phyloP scores from a whole-genome alignment of 805 yeast genomes.

The Ogataea henricii region DNA sequence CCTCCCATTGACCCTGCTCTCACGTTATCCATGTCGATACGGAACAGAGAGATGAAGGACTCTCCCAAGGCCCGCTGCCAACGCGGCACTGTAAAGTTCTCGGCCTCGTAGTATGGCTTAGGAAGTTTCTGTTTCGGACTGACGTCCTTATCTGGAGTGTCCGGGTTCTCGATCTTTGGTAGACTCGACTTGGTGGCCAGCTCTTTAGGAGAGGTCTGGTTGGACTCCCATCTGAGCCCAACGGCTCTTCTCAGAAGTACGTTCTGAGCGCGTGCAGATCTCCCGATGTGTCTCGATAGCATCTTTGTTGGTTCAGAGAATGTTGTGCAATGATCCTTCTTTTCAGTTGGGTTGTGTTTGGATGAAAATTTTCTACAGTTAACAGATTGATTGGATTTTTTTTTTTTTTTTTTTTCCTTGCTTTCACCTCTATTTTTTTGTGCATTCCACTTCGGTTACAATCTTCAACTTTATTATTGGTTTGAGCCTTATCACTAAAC shows the following conservation, averaged over 20 bases:
- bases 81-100: slow-evolving; percentile 39
- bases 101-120: slow-evolving; percentile 33
- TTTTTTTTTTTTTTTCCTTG: slow-evolving; percentile 5
- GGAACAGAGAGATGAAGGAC: slow-evolving; percentile 57
- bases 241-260: not conserved
- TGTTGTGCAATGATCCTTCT: not conserved
- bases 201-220: slow-evolving; percentile 27
- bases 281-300: slow-evolving; percentile 11
- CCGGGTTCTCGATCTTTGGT: slow-evolving; percentile 38
- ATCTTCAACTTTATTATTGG: slow-evolving; percentile 13
- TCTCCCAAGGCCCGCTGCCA: slow-evolving; percentile 67
- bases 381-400: not conserved
- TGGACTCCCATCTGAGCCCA: slow-evolving; percentile 13
- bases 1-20: slow-evolving; percentile 97
- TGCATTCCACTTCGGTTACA: slow-evolving; percentile 10
- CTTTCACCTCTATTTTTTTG: slow-evolving; percentile 1
- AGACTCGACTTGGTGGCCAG: slow-evolving; percentile 36
- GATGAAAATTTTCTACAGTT: slow-evolving; percentile 3
- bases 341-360: not conserved
- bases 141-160: slow-evolving; percentile 38
- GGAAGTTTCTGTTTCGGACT: slow-evolving; percentile 35
- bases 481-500: not conserved
- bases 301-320: not conserved
- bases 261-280: not conserved
- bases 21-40: slow-evolving; percentile 86